phyloP scores from a whole-genome alignment of 2,329 filamentous ascomycete species.

The Aureobasidium sp. region DNA sequence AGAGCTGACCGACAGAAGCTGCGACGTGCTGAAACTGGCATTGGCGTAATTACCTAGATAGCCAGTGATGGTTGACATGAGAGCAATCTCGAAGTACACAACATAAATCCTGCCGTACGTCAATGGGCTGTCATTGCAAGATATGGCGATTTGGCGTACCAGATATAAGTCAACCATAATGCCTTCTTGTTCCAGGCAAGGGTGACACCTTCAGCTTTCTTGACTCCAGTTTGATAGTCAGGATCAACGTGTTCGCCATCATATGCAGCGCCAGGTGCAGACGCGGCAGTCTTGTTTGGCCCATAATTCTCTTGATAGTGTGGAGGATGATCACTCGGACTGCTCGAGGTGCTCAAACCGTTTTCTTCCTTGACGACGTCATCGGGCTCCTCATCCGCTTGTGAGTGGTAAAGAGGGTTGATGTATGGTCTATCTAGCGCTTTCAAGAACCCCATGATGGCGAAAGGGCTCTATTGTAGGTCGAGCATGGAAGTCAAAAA shows the following conservation, averaged over 20 bases:
- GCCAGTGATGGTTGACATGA: constrained; percentile 27
- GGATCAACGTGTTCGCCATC: constrained; percentile 3
- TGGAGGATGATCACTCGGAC: constrained; percentile 19
- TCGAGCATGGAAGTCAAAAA: not conserved
- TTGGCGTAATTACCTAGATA: constrained; percentile 27
- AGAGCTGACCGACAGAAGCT: constrained; percentile 18
- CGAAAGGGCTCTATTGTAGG: not conserved
- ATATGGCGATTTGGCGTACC: constrained; percentile 15
- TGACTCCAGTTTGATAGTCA: constrained; percentile 24
- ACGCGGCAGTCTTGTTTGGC: constrained; percentile 23
- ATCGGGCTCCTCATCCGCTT: constrained; percentile 12
- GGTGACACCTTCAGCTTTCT: constrained; percentile 28
- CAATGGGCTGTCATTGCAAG: not conserved
- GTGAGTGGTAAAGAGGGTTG: constrained; percentile 5
- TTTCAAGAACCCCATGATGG: constrained; percentile 13
- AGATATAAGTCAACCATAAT: constrained; percentile 23
- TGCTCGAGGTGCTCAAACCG: constrained; percentile 17
- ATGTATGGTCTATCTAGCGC: constrained; percentile 8
- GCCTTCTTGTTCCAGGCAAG: constrained; percentile 27
- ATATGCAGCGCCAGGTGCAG: constrained; percentile 18
- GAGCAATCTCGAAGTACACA: constrained; percentile 32
- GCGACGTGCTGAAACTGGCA: constrained; percentile 25
- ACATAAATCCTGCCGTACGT: constrained; percentile 29
- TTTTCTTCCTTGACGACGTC: constrained; percentile 7
- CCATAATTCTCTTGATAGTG: constrained; percentile 21